Evolutionary conservation across 176 grass and related monocot species (phyloP).

Genomic region (Phoenix dactylifera): DNA sequence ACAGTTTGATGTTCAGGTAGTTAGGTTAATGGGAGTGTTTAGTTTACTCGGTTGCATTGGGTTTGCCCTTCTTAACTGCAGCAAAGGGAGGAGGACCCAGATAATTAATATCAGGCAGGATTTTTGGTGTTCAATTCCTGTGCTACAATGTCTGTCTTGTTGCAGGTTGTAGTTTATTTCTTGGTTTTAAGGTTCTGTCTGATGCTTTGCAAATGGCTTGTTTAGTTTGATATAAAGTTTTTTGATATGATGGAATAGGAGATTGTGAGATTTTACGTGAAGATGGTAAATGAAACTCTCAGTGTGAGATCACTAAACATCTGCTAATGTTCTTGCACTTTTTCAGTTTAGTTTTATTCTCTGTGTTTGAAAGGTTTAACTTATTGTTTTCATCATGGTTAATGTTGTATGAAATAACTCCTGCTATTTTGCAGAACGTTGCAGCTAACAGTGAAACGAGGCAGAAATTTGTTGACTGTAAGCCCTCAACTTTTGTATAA

Average conservation of each 20-base stretch:
- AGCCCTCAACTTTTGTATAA: background rate
- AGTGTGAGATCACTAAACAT: conserved; percentile 1
- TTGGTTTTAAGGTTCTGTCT: background rate
- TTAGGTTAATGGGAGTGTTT: too few species aligned
- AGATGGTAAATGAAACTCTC: conserved; percentile 6
- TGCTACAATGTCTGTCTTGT: conserved; percentile 8
- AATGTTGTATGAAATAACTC: background rate
- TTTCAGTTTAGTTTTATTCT: conserved; percentile 3
- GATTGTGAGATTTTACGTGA: conserved; percentile 5
- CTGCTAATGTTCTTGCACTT: conserved; percentile 13
- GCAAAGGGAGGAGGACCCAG: conserved; percentile 10
- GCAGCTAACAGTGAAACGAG: conserved; percentile 13
- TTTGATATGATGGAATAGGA: conserved; percentile 3
- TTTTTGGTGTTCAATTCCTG: conserved; percentile 17
- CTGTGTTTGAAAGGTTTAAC: background rate
- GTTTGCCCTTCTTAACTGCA: background rate
- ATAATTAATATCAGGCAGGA: conserved; percentile 11
- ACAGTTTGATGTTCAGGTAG: too few species aligned
- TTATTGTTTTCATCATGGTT: background rate
- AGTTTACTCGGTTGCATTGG: too few species aligned
- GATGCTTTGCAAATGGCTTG: too few species aligned
- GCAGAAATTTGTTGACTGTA: conserved; percentile 13
- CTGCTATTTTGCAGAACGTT: conserved; percentile 8
- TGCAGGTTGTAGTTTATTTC: conserved; percentile 11
- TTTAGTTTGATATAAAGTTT: background rate